Percentiles rank a stretch among this genome's conserved stretches.
phyloP scores from a whole-genome alignment of 163 green algal genomes.

The Chlorella variabilis region DNA sequence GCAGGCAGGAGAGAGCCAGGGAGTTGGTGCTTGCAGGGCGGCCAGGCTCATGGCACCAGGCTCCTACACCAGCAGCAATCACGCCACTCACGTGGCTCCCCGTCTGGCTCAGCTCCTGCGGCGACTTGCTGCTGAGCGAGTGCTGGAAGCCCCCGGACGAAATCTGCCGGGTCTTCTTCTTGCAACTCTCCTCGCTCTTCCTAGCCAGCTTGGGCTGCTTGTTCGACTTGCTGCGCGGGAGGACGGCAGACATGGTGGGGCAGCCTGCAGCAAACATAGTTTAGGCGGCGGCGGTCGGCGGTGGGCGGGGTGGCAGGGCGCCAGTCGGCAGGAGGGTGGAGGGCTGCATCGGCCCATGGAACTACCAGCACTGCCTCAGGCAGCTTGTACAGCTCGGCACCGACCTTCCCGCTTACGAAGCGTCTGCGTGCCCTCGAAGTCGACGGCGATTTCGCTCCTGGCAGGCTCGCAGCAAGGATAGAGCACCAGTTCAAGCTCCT shows the following conservation, averaged over 20 bases:
- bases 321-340: too few relatives aligned
- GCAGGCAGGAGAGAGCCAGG: background rate
- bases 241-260: background rate
- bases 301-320: too few relatives aligned
- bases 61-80: too few relatives aligned
- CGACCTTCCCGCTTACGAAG: too few relatives aligned
- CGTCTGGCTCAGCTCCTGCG: background rate
- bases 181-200: background rate
- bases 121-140: constrained; percentile 1
- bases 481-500: too few relatives aligned
- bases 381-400: too few relatives aligned
- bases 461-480: too few relatives aligned
- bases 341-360: too few relatives aligned
- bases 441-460: too few relatives aligned
- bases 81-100: background rate
- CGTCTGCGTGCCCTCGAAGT: too few relatives aligned
- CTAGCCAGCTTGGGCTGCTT: constrained; percentile 14
- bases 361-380: too few relatives aligned
- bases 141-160: background rate
- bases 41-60: background rate
- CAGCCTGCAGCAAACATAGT: background rate
- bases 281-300: too few relatives aligned
- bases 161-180: background rate
- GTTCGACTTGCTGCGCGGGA: background rate
- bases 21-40: background rate